Evolutionary conservation across 306 rosid genomes (phyloP).

Genomic region (Spatholobus suberectus): DNA sequence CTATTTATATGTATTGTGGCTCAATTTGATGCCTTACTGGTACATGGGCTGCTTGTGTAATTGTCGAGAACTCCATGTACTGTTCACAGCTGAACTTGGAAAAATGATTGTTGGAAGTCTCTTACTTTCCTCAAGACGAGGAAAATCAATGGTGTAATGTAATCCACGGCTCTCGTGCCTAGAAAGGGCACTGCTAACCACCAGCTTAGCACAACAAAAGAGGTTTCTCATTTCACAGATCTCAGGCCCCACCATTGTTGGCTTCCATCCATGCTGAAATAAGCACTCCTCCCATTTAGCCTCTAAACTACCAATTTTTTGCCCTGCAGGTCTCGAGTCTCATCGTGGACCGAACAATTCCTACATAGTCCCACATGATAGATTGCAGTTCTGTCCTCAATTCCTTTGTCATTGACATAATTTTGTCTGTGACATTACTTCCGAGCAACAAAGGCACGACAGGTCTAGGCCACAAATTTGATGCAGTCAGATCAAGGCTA

Average conservation of each 20-base stretch:
- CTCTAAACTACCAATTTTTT: slow-evolving; percentile 68
- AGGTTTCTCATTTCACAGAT: slow-evolving; percentile 94
- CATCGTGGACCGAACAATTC: slow-evolving; percentile 83
- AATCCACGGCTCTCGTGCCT: slow-evolving; percentile 95
- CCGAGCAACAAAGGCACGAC: slow-evolving; percentile 59
- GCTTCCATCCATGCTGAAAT: slow-evolving; percentile 76
- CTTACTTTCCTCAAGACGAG: slow-evolving; percentile 80
- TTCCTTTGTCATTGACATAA: slow-evolving; percentile 53
- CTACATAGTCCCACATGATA: slow-evolving; percentile 84
- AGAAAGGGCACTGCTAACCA: slow-evolving; percentile 87
- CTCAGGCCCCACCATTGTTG: slow-evolving; percentile 84
- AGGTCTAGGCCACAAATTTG: slow-evolving; percentile 74
- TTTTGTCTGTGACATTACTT: slow-evolving; percentile 45
- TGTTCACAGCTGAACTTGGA: slow-evolving; percentile 67
- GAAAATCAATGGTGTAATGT: slow-evolving; percentile 91
- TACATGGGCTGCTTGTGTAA: slow-evolving; percentile 71
- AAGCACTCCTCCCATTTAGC: slow-evolving; percentile 83
- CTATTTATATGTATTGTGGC: slow-evolving; percentile 20
- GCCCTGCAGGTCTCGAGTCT: slow-evolving; percentile 81
- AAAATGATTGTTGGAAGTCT: slow-evolving; percentile 91
- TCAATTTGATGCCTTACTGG: slow-evolving; percentile 33
- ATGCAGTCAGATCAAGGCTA: slow-evolving; percentile 52
- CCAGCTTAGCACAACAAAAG: slow-evolving; percentile 88
- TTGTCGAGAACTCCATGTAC: slow-evolving; percentile 84
- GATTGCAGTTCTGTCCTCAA: slow-evolving; percentile 75